These are phyloP conservation scores for Penicillium glabrum DNA, from an alignment of 2,329 filamentous ascomycete species.

Conservation along the genomic window DNA sequence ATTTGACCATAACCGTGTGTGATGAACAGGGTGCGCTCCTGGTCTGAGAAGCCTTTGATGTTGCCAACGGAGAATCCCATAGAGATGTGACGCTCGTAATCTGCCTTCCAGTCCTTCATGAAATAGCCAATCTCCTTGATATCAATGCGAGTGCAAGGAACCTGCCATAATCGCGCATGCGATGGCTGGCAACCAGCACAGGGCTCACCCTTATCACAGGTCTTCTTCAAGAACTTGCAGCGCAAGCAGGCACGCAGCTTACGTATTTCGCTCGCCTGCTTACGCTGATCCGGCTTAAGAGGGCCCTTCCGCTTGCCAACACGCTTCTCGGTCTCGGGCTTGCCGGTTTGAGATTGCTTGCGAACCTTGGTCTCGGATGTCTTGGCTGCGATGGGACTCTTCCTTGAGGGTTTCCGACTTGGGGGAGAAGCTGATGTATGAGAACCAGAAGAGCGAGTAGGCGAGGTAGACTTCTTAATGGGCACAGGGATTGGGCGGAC, in stretches of 20 bases:
- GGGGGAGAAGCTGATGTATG: conserved; percentile 62
- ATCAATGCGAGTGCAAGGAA: conserved; percentile 95
- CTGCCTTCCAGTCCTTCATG: conserved; percentile 99
- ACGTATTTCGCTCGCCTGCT: conserved; percentile 94
- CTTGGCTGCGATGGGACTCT: conserved; percentile 77
- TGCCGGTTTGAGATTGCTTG: conserved; percentile 68
- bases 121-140: conserved; percentile 99
- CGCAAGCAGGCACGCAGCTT: conserved; percentile 90
- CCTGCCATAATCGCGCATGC: conserved; percentile 93
- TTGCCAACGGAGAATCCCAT: conserved; percentile 89
- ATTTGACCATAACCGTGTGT: conserved; percentile 95
- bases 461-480: conserved; percentile 50
- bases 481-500: conserved; percentile 64
- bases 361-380: conserved; percentile 80
- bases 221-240: conserved; percentile 99
- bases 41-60: conserved; percentile 76
- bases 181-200: conserved; percentile 94
- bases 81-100: conserved; percentile 87
- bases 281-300: conserved; percentile 86
- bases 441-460: conserved; percentile 59
- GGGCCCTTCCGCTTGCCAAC: conserved; percentile 88
- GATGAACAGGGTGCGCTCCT: conserved; percentile 75
- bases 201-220: conserved; percentile 95
- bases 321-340: conserved; percentile 90
- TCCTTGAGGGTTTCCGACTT: conserved; percentile 66